Evolutionary conservation across 192 early-diverging fungal genomes (phyloP).

Genomic region (Podochytrium sp.): DNA sequence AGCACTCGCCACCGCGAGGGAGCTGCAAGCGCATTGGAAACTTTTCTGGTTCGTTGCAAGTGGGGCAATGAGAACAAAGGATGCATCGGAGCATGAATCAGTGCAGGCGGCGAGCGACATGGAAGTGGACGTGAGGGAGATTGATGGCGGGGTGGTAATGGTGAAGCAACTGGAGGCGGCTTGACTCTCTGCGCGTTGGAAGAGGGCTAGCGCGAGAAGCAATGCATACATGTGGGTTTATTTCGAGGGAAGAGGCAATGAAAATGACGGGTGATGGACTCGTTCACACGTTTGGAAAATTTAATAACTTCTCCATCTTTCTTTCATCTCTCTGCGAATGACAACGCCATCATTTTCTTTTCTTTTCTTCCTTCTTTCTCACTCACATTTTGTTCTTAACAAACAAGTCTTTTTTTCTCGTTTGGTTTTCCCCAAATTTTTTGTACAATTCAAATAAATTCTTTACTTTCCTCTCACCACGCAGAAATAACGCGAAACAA

Average conservation of each 20-base stretch:
- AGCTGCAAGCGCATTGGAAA: neutral
- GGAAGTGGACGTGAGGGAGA: neutral
- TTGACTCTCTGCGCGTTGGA: too few relatives aligned
- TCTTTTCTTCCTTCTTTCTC: too few relatives aligned
- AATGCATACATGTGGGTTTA: too few relatives aligned
- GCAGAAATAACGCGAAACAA: neutral
- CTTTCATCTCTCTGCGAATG: too few relatives aligned
- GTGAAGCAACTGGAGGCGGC: too few relatives aligned
- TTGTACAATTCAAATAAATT: neutral
- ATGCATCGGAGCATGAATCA: neutral
- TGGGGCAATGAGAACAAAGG: neutral
- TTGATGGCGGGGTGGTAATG: neutral
- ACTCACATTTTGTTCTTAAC: too few relatives aligned
- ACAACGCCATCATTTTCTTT: too few relatives aligned
- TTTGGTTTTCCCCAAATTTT: neutral
- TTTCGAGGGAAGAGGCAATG: too few relatives aligned
- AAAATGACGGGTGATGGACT: too few relatives aligned
- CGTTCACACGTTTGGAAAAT: too few relatives aligned
- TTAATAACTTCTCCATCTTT: too few relatives aligned
- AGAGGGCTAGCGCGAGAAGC: too few relatives aligned
- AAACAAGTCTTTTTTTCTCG: neutral
- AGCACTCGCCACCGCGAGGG: neutral
- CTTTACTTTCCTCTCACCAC: neutral
- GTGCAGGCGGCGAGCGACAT: neutral
- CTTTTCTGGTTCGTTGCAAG: neutral